Evolutionary conservation across 2,329 filamentous ascomycete genomes (phyloP), one percentile per base, ranked within the genome.

Genomic region (Hypomyces perniciosus): DNA sequence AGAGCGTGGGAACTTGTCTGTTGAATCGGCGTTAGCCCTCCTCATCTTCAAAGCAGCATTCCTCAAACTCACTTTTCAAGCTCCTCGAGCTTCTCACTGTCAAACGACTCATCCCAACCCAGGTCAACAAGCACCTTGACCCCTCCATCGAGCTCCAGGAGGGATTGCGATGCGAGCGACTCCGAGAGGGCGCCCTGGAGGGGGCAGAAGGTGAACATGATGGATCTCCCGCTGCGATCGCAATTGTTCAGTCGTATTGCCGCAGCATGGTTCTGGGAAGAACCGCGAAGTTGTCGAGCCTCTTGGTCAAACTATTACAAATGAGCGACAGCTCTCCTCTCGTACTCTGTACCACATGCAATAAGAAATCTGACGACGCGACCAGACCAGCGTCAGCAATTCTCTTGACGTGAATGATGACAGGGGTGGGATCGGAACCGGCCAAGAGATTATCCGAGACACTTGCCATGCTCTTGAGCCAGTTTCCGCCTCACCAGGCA

Each of bases 161-260:
- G 81, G n/a, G 93, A 97, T 68, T 96, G 90, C 56, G 90, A 95
- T 40, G 92, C 91, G 52, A 84, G 78, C 43, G 90, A 93, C 58
- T 87, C 82, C 46, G 89, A 91, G 64, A 95, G 89, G 54, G 93
- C 92, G 66, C 93, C 93, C 60, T 96, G 85, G 52, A 99, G 77
- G 43, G 93, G 85, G 63, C 88, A 95, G 72, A 97, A 96, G 58
- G 87, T 95, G 76, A 99, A 97, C 93, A 99, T 99, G 62, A 58
- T 71, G 65, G 60, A 52, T 49, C 46, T 54, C 35, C 27, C 20
- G 44, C 39, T 13, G 52, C 52, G 30, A 45, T 47, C 33, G 48
- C 52, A 54, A 51, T 45, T 37, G 28, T 31, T 53, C 26, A 50
- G 38, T 46, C 46, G 46, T 39, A 27, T 38, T 46, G 6, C 43